These are phyloP conservation scores for Guadua angustifolia DNA, from an alignment of 176 grass and related monocot species.

Conservation along the genomic window DNA sequence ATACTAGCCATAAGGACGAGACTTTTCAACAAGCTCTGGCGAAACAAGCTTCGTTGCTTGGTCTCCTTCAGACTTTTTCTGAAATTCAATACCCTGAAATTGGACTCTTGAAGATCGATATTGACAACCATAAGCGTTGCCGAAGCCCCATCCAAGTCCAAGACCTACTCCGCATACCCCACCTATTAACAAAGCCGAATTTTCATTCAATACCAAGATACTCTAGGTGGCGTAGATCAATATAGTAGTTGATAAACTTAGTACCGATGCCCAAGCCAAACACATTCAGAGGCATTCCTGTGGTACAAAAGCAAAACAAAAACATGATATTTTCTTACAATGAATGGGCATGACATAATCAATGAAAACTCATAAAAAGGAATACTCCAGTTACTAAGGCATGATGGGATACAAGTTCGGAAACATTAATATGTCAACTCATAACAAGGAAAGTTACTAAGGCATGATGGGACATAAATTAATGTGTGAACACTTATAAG, in stretches of 20 bases:
- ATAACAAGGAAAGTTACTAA: not conserved
- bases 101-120: slow-evolving; percentile 83
- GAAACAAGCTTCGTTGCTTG: slow-evolving; percentile 43
- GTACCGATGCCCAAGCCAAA: slow-evolving; percentile 90
- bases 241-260: slow-evolving; percentile 27
- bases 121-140: slow-evolving; percentile 85
- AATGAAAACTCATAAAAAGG: not conserved
- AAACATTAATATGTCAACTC: not conserved
- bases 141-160: slow-evolving; percentile 93
- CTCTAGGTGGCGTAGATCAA: not conserved
- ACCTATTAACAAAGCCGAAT: slow-evolving; percentile 55
- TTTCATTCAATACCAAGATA: slow-evolving; percentile 23
- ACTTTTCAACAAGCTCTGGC: slow-evolving; percentile 46
- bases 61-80: slow-evolving; percentile 55
- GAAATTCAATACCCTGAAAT: slow-evolving; percentile 88
- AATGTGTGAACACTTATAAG: not conserved
- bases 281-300: slow-evolving; percentile 88
- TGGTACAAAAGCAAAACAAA: slow-evolving; percentile 45
- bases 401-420: not conserved
- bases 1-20: slow-evolving; percentile 57
- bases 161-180: slow-evolving; percentile 86
- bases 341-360: not conserved
- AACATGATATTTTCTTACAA: slow-evolving; percentile 23
- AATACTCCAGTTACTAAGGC: not conserved
- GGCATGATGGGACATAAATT: not conserved